Evolutionary conservation across 2,329 filamentous ascomycete genomes (phyloP).

Genomic region (Acephala macrosclerotiorum): DNA sequence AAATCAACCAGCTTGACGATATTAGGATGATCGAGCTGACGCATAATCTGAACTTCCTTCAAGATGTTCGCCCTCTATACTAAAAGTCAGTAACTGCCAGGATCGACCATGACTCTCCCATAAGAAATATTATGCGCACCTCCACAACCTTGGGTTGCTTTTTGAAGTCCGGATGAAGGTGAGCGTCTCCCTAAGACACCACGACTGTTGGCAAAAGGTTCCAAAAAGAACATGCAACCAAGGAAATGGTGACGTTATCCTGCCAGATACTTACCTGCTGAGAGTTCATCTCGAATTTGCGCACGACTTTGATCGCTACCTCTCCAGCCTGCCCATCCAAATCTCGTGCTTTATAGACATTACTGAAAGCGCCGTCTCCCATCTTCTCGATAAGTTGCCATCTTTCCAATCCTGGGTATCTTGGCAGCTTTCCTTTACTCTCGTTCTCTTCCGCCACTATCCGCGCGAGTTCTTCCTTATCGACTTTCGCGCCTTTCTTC

Average conservation of each 20-base stretch:
- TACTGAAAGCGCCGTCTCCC: slow-evolving; percentile 98
- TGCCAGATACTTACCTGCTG: slow-evolving; percentile 81
- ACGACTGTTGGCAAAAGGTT: slow-evolving; percentile 61
- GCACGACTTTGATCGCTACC: slow-evolving; percentile 97
- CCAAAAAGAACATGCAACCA: slow-evolving; percentile 24
- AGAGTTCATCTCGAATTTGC: slow-evolving; percentile 98
- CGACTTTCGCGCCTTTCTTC: slow-evolving; percentile 54
- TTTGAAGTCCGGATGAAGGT: slow-evolving; percentile 96
- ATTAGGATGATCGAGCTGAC: slow-evolving; percentile 93
- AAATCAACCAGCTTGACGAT: slow-evolving; percentile 95
- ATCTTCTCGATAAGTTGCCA: slow-evolving; percentile 95
- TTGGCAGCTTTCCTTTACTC: slow-evolving; percentile 83
- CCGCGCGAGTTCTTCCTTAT: slow-evolving; percentile 78
- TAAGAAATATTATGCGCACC: slow-evolving; percentile 70
- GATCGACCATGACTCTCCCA: not conserved
- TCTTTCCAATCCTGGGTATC: slow-evolving; percentile 83
- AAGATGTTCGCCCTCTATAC: slow-evolving; percentile 91
- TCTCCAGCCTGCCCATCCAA: slow-evolving; percentile 73
- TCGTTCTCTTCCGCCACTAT: slow-evolving; percentile 93
- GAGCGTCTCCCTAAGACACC: slow-evolving; percentile 79
- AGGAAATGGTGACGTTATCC: slow-evolving; percentile 37
- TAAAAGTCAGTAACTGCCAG: slow-evolving; percentile 25
- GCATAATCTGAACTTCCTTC: slow-evolving; percentile 99
- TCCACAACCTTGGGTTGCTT: slow-evolving; percentile 95
- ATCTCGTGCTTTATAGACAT: slow-evolving; percentile 92